A percentile compares a stretch with the other conserved stretches of the same genome.
Evolutionary conservation across 192 early-diverging fungal genomes (phyloP).

Genomic region (Kickxella alabastrina): DNA sequence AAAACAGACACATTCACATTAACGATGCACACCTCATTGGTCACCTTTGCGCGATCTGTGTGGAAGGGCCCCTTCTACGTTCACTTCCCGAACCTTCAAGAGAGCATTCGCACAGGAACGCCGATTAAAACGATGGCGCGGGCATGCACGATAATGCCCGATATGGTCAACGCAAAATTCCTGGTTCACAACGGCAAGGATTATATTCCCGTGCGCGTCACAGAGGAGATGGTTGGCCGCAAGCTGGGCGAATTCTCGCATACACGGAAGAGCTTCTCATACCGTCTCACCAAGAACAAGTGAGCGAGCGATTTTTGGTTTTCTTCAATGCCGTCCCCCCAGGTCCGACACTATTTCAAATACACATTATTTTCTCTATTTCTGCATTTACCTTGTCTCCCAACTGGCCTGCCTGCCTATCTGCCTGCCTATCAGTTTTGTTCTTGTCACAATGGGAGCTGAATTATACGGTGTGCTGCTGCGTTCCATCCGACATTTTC

Average conservation of each 20-base stretch:
- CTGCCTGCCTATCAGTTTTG: background rate
- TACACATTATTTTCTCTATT: background rate
- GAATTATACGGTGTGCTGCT: too few species aligned
- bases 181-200: slow-evolving; percentile 91
- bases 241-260: slow-evolving; percentile 94
- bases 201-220: slow-evolving; percentile 77
- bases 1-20: too few species aligned
- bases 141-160: slow-evolving; percentile 84
- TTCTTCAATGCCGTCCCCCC: background rate
- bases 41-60: slow-evolving; percentile 53
- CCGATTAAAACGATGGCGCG: slow-evolving; percentile 75
- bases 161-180: slow-evolving; percentile 83
- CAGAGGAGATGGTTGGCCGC: slow-evolving; percentile 91
- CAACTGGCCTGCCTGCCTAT: background rate
- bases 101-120: slow-evolving; percentile 57
- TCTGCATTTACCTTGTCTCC: background rate
- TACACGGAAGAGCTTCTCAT: slow-evolving; percentile 80
- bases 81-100: slow-evolving; percentile 58
- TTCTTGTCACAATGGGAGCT: too few species aligned
- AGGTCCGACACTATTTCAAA: background rate
- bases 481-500: too few species aligned
- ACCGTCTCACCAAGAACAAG: slow-evolving; percentile 72
- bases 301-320: slow-evolving; percentile 22
- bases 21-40: slow-evolving; percentile 23
- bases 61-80: slow-evolving; percentile 64